phyloP scores from a whole-genome alignment of 768 basidiomycete genomes.

The Sistotremastrum suecicum region DNA sequence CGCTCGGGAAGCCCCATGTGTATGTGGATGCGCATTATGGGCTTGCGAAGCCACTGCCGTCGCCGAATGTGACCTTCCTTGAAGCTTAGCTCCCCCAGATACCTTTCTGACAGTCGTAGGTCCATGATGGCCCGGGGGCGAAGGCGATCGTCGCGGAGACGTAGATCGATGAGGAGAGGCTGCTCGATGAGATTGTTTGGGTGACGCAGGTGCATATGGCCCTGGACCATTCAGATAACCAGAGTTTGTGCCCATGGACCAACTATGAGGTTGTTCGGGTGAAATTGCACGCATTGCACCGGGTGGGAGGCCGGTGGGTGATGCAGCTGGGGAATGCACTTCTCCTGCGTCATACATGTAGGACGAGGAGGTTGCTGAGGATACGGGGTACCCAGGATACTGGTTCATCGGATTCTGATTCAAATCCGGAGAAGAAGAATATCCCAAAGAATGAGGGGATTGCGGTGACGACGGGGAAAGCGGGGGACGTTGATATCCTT shows the following conservation, averaged over 20 bases:
- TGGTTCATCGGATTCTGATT: background rate
- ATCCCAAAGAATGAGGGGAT: constrained; percentile 11
- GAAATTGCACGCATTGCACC: no score
- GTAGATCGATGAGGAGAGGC: background rate
- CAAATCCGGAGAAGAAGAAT: constrained; percentile 1
- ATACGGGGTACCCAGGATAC: background rate
- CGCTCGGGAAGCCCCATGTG: constrained; percentile 20
- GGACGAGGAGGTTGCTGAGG: background rate
- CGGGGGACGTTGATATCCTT: constrained; percentile 11
- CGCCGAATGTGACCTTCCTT: constrained; percentile 60
- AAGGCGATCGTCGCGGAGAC: constrained; percentile 2
- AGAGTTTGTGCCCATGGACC: no score
- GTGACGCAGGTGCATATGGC: background rate
- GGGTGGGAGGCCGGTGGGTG: no score
- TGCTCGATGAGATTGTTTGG: constrained; percentile 1
- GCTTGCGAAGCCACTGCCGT: constrained; percentile 25
- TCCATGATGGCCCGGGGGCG: background rate
- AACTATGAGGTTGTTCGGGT: no score
- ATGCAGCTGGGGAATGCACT: no score
- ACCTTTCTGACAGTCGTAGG: no score
- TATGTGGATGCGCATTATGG: constrained; percentile 15
- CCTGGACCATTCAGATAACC: no score
- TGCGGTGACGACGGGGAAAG: constrained; percentile 11
- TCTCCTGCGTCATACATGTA: no score
- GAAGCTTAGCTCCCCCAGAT: constrained; percentile 21